Evolutionary conservation across 805 yeast genomes (phyloP).

Genomic region (Metschnikowia rubicola): DNA sequence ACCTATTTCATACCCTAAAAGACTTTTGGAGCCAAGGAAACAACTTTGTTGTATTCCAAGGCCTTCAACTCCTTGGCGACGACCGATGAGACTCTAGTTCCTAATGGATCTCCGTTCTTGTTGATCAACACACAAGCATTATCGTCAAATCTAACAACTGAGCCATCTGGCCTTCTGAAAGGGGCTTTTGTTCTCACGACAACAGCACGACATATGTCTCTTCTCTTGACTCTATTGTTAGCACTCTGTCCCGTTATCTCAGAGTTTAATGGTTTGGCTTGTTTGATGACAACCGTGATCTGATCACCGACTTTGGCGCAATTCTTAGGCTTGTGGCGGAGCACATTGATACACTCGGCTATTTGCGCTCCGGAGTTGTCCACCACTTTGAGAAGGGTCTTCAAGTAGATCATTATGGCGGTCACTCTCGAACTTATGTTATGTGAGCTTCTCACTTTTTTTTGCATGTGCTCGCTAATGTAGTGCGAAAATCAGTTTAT

Average conservation of each 20-base stretch:
- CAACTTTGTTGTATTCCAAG: conserved; percentile 78
- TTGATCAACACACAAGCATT: conserved; percentile 95
- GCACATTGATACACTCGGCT: conserved; percentile 93
- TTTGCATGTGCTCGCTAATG: conserved; percentile 5
- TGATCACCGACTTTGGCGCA: conserved; percentile 87
- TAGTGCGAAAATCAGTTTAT: conserved; percentile 9
- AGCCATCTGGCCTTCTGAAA: conserved; percentile 78
- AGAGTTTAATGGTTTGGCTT: conserved; percentile 74
- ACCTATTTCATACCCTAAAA: conserved; percentile 11
- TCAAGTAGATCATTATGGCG: conserved; percentile 73
- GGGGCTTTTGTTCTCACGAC: conserved; percentile 88
- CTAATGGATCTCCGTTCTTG: conserved; percentile 90
- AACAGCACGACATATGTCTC: conserved; percentile 94
- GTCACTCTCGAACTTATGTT: neutral
- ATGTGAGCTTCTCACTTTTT: conserved; percentile 3
- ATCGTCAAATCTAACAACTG: conserved; percentile 84
- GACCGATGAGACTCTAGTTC: conserved; percentile 85
- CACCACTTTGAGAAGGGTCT: conserved; percentile 82
- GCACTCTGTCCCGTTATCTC: conserved; percentile 72
- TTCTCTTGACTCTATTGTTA: conserved; percentile 82
- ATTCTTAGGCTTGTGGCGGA: conserved; percentile 81
- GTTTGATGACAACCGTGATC: conserved; percentile 90
- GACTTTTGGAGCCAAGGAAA: conserved; percentile 80
- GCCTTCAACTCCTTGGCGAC: conserved; percentile 89
- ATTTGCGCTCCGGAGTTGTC: conserved; percentile 95